Conservation (phyloP, 2,329 filamentous ascomycete species). For the Drechslerella dactyloides region DNA sequence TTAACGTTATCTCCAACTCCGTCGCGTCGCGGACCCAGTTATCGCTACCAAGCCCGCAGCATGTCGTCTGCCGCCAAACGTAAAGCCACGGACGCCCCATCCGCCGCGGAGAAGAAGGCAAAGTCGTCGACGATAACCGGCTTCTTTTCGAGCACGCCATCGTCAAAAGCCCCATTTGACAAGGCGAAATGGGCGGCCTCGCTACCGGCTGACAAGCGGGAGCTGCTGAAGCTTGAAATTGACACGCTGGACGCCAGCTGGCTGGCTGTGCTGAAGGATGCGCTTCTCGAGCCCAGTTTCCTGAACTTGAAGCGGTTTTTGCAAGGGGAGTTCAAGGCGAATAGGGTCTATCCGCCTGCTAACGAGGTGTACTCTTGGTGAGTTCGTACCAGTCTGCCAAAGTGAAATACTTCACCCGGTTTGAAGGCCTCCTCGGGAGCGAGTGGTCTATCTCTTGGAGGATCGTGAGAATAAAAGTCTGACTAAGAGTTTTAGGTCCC, state of each 20-base stretch:
- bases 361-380: constrained; percentile 96
- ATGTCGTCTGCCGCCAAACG: constrained; percentile 57
- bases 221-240: constrained; percentile 85
- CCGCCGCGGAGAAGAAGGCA: constrained; percentile 50
- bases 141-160: constrained; percentile 49
- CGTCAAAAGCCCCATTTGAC: constrained; percentile 70
- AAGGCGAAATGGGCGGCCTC: constrained; percentile 87
- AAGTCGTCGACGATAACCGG: constrained; percentile 56
- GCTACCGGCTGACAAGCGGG: constrained; percentile 79
- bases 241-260: constrained; percentile 90
- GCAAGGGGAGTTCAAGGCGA: constrained; percentile 73
- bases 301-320: constrained; percentile 87
- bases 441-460: background rate
- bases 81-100: constrained; percentile 55
- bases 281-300: constrained; percentile 79
- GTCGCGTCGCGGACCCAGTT: constrained; percentile 8
- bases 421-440: too few species aligned
- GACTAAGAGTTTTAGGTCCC: constrained; percentile 71
- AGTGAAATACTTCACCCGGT: too few species aligned
- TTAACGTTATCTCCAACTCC: constrained; percentile 12
- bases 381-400: constrained; percentile 52
- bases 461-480: constrained; percentile 8
- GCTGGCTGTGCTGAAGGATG: constrained; percentile 86
- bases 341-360: constrained; percentile 83
- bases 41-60: constrained; percentile 33